Conservation (phyloP, 192 early-diverging fungal species). For the Coemansia asiatica region DNA sequence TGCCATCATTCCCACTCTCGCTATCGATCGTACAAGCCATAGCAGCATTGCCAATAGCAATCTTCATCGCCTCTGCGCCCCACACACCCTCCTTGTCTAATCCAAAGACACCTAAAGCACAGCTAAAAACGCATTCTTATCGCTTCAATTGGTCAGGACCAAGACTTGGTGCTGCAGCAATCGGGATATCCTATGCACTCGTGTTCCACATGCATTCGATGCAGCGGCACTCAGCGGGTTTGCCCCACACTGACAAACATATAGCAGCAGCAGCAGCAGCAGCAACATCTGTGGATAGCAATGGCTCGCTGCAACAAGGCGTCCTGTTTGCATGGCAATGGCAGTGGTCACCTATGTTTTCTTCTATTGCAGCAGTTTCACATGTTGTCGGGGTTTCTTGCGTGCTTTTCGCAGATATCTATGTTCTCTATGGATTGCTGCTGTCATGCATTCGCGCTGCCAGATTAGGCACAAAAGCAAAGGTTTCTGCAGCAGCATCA, state of each 20-base stretch:
- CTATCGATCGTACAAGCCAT: not conserved
- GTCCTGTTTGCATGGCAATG: no score
- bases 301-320: no score
- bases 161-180: not conserved
- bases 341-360: not conserved
- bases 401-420: not conserved
- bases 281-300: no score
- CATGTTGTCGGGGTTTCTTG: not conserved
- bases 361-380: not conserved
- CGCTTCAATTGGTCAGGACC: not conserved
- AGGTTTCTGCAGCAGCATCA: not conserved
- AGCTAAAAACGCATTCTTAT: no score
- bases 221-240: not conserved
- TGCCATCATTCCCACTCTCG: not conserved
- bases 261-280: no score
- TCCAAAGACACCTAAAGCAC: not conserved
- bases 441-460: not conserved
- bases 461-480: not conserved
- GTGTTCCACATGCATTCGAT: constrained; percentile 2
- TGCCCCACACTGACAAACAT: not conserved
- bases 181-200: constrained; percentile 3
- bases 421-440: not conserved
- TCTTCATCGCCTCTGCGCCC: not conserved
- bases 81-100: not conserved
- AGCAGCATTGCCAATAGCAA: not conserved